A percentile compares a stretch with the other conserved stretches of the same genome.
Conservation (phyloP, 495 filamentous ascomycete species). For the Astrothelium macrocarpum region DNA sequence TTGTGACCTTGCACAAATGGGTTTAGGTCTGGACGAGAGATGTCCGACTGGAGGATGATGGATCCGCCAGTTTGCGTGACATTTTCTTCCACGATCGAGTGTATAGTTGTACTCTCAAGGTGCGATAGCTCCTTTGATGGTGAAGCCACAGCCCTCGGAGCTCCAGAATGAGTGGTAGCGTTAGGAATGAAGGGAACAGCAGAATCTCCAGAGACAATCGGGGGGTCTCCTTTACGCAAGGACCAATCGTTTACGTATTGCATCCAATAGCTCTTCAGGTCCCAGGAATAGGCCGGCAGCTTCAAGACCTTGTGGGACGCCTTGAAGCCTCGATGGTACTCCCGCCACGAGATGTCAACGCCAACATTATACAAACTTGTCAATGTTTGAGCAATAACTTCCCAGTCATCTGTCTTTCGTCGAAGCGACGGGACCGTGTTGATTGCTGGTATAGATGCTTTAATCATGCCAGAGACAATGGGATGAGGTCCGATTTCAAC, state of each 20-base stretch:
- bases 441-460: slow-evolving; percentile 5
- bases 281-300: slow-evolving; percentile 68
- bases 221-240: slow-evolving; percentile 44
- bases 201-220: slow-evolving; percentile 9
- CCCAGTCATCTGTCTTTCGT: slow-evolving; percentile 12
- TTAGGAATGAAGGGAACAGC: slow-evolving; percentile 10
- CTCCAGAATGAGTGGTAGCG: slow-evolving; percentile 6
- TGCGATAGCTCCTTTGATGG: slow-evolving; percentile 27
- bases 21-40: slow-evolving; percentile 9
- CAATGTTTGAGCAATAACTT: slow-evolving; percentile 4
- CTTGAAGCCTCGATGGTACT: slow-evolving; percentile 17
- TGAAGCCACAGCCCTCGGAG: slow-evolving; percentile 9
- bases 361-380: slow-evolving; percentile 10
- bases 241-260: slow-evolving; percentile 50
- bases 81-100: slow-evolving; percentile 32
- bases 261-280: slow-evolving; percentile 78
- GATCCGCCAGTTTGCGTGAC: slow-evolving; percentile 28
- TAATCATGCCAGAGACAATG: slow-evolving; percentile 24
- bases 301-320: slow-evolving; percentile 7
- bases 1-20: slow-evolving; percentile 17
- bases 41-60: slow-evolving; percentile 10
- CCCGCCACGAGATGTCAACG: slow-evolving; percentile 14
- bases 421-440: slow-evolving; percentile 3
- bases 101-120: slow-evolving; percentile 27
- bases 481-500: slow-evolving; percentile 40